Evolutionary conservation across 2,329 filamentous ascomycete species (phyloP), one percentile per base, ranked within the genome.

Genomic region (Colletotrichum echinochloae): DNA sequence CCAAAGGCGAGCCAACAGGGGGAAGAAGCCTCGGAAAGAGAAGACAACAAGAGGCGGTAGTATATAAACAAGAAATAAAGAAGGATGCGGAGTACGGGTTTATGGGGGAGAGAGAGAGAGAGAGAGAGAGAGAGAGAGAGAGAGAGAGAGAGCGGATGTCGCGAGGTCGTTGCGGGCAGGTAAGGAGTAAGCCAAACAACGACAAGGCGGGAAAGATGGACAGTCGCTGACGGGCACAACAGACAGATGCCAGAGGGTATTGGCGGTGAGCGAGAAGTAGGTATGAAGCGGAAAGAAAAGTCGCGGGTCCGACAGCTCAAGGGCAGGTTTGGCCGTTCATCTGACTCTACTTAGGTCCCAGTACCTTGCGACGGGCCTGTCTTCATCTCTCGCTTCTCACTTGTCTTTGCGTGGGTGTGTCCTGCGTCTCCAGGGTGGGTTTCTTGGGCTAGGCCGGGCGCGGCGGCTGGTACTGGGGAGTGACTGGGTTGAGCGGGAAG

Each of bases 311-410:
- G 63, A 64, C 52, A 60, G 59, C 37, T 62, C 59, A 54, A 52
- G 48, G 44, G 51, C 60, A 55, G 68, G 46, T 39, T 63, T 37
- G 59, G 39, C 54, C 46, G 59, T 62, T 68, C 44, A 51, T 55
- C 52, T 41, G 68, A 62, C 46, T 70, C 41, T 70, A 30, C n/a
- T 52, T 59, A 59, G 67, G 67, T 51, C 56, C 67, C 57, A 37
- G 67, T 57, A 48, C 44, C 48, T 54, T 66, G 61, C 54, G 64
- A 71, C 68, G 57, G 65, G 57, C 67, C 30, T 35, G 61, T 30
- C 18, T 39, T 33, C 23, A n/a, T 54, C 30, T 55, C 30, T 63
- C n/a, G 37, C 52, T 59, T 63, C 56, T 52, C 64, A 33, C 37
- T 35, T 49, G 26, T 48, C 48, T 56, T 18, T 65, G 44, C 26